Evolutionary conservation across 2,329 filamentous ascomycete species (phyloP).

Genomic region (Bipolaris oryzae): DNA sequence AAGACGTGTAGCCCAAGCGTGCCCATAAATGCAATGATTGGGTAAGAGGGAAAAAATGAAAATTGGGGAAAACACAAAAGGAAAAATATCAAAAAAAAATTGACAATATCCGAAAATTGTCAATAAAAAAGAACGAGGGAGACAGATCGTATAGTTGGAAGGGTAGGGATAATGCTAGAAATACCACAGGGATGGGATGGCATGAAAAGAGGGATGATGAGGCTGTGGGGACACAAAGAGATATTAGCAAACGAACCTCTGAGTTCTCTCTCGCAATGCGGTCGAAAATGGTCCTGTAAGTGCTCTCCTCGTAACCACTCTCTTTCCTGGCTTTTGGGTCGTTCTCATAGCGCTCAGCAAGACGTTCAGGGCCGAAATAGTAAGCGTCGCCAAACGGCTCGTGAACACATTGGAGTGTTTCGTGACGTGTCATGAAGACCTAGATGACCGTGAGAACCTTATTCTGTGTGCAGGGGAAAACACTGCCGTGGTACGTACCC

Average conservation of each 20-base stretch:
- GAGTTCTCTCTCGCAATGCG: conserved; percentile 72
- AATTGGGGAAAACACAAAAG: conserved; percentile 1
- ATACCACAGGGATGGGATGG: not conserved
- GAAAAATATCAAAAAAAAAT: not conserved
- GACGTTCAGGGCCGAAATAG: conserved; percentile 90
- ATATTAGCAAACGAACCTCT: conserved; percentile 64
- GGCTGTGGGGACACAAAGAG: conserved; percentile 1
- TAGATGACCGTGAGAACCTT: conserved; percentile 21
- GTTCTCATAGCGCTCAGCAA: conserved; percentile 77
- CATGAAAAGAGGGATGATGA: not conserved
- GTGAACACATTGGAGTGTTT: conserved; percentile 82
- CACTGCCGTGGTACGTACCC: conserved; percentile 61
- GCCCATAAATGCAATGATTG: not conserved
- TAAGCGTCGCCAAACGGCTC: conserved; percentile 97
- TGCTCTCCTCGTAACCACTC: conserved; percentile 72
- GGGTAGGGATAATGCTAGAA: not conserved
- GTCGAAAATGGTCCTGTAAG: conserved; percentile 78
- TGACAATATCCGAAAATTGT: not conserved
- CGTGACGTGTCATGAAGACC: conserved; percentile 93
- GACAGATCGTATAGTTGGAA: not conserved
- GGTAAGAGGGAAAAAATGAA: not conserved
- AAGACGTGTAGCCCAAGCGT: not conserved
- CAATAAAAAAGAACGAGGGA: conserved; percentile 9
- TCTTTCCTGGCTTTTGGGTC: conserved; percentile 62
- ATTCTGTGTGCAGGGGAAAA: not conserved